Percentiles rank a stretch among this genome's conserved stretches.
Conservation (phyloP, 768 basidiomycete species). For the Boletus pseudopeckii region DNA sequence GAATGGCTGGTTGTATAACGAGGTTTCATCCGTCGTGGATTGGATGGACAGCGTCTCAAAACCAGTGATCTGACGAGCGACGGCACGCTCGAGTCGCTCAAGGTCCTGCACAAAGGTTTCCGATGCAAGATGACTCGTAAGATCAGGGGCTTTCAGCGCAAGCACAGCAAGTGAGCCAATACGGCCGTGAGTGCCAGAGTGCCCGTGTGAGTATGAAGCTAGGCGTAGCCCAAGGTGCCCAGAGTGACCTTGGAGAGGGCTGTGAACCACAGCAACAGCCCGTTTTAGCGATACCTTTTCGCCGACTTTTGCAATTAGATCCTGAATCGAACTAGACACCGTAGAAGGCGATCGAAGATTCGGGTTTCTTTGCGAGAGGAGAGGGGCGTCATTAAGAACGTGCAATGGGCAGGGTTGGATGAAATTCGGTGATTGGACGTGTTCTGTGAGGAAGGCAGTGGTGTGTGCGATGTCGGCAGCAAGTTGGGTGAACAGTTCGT, state of each 20-base stretch:
- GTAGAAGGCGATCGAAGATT: conserved; percentile 41
- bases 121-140: conserved; percentile 43
- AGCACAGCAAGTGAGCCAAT: conserved; percentile 58
- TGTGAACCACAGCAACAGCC: conserved; percentile 42
- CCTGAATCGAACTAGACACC: conserved; percentile 61
- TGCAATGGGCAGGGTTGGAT: conserved; percentile 54
- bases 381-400: conserved; percentile 57
- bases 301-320: conserved; percentile 71
- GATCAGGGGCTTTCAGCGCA: conserved; percentile 45
- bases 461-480: conserved; percentile 81
- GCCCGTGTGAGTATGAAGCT: conserved; percentile 60
- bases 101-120: conserved; percentile 55
- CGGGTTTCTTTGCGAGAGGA: conserved; percentile 44
- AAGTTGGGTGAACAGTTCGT: conserved; percentile 74
- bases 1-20: conserved; percentile 71
- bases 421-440: conserved; percentile 27
- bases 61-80: conserved; percentile 85
- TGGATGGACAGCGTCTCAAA: conserved; percentile 63
- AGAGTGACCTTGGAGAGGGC: conserved; percentile 35
- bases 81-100: conserved; percentile 60
- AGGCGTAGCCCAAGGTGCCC: conserved; percentile 43
- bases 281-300: conserved; percentile 74
- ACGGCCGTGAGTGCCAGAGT: conserved; percentile 51
- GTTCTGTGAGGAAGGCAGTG: conserved; percentile 65
- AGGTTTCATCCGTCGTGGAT: conserved; percentile 41